Conservation (phyloP, 768 basidiomycete species). For the Rhizopogon rudus region DNA sequence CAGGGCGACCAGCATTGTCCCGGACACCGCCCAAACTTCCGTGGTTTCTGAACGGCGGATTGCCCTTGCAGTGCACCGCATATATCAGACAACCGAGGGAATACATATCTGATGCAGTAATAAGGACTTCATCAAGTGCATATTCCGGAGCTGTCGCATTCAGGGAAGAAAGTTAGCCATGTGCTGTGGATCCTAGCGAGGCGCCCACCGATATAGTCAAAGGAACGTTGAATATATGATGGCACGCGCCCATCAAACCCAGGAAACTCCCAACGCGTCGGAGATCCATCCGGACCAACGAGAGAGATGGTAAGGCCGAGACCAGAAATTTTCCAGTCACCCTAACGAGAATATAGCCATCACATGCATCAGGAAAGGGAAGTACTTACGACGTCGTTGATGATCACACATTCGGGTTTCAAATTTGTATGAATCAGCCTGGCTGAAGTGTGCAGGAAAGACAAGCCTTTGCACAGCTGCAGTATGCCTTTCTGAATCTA, state of each 20-base stretch:
- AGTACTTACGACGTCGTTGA: conserved; percentile 76
- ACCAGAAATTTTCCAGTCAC: conserved; percentile 97
- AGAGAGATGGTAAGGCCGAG: conserved; percentile 84
- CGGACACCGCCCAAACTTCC: conserved; percentile 67
- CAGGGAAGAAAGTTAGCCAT: not conserved
- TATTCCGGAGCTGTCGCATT: conserved; percentile 79
- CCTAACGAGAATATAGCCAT: conserved; percentile 31
- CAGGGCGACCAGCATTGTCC: conserved; percentile 59
- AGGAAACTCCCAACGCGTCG: conserved; percentile 87
- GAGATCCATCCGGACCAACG: conserved; percentile 57
- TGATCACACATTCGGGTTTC: conserved; percentile 79
- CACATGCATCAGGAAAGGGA: conserved; percentile 2
- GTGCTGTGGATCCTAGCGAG: not conserved
- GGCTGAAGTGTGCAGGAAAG: conserved; percentile 89
- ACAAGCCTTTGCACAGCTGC: conserved; percentile 85
- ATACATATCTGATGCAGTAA: conserved; percentile 90
- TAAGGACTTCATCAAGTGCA: conserved; percentile 81
- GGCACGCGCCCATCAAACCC: conserved; percentile 80
- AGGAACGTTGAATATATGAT: conserved; percentile 80
- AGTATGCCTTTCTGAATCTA: conserved; percentile 96
- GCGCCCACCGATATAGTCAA: conserved; percentile 83
- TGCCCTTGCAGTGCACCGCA: conserved; percentile 85
- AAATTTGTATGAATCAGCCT: conserved; percentile 91
- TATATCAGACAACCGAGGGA: conserved; percentile 89
- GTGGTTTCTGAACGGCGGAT: conserved; percentile 83